phyloP scores from a whole-genome alignment of 352 stramenopile species.

The Elongisporangium anandrum region DNA sequence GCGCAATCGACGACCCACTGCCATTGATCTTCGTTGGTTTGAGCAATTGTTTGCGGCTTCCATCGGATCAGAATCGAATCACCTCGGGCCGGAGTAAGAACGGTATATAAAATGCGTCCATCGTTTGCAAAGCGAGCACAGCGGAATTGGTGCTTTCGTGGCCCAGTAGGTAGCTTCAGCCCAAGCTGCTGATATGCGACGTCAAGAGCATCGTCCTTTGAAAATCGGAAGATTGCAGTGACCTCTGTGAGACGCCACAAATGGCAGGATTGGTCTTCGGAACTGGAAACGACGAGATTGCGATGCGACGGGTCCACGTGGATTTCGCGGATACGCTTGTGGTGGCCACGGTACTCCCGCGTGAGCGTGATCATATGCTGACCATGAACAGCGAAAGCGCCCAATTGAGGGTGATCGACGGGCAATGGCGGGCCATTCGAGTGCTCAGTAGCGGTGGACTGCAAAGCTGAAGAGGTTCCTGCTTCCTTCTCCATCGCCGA shows the following conservation, averaged over 20 bases:
- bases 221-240: slow-evolving; percentile 58
- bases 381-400: slow-evolving; percentile 47
- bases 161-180: slow-evolving; percentile 31
- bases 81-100: slow-evolving; percentile 66
- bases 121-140: slow-evolving; percentile 73
- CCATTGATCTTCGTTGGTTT: slow-evolving; percentile 71
- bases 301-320: slow-evolving; percentile 77
- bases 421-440: slow-evolving; percentile 6
- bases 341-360: slow-evolving; percentile 71
- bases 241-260: slow-evolving; percentile 74
- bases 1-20: slow-evolving; percentile 49
- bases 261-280: slow-evolving; percentile 76
- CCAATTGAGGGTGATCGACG: slow-evolving; percentile 41
- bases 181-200: slow-evolving; percentile 47
- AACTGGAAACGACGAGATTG: slow-evolving; percentile 73
- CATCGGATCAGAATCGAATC: slow-evolving; percentile 83
- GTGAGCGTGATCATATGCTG: slow-evolving; percentile 54
- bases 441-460: slow-evolving; percentile 9
- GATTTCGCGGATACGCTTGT: slow-evolving; percentile 77
- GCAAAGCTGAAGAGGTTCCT: slow-evolving; percentile 38
- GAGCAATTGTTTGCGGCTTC: slow-evolving; percentile 59
- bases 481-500: slow-evolving; percentile 36
- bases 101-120: slow-evolving; percentile 63
- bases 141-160: slow-evolving; percentile 75
- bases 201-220: slow-evolving; percentile 73